Evolutionary conservation across 202 grass and related monocot genomes (phyloP).

Genomic region (Tripidium arundinaceum): DNA sequence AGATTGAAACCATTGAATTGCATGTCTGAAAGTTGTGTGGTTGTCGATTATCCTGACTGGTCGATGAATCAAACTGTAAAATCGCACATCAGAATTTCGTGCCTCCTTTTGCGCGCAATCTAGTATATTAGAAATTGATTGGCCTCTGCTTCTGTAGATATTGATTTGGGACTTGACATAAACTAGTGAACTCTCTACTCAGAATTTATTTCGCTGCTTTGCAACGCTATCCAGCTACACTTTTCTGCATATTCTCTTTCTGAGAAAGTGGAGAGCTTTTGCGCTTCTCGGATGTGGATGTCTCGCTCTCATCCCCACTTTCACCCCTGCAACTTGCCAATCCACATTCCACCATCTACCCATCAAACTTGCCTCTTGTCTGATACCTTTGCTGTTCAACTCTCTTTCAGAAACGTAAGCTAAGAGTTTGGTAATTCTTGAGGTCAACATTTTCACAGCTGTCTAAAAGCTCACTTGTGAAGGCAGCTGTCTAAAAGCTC

Average conservation of each 20-base stretch:
- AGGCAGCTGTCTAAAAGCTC: neutral
- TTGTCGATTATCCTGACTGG: neutral
- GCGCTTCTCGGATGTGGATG: slow-evolving; percentile 5
- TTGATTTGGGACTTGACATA: neutral
- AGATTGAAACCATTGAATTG: neutral
- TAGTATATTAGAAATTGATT: neutral
- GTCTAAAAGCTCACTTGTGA: neutral
- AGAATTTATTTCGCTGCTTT: neutral
- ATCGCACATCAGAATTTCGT: neutral
- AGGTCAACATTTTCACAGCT: neutral
- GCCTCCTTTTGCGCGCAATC: neutral
- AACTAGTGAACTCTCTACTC: neutral
- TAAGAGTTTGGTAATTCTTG: neutral
- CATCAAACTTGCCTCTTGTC: neutral
- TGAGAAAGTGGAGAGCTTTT: neutral
- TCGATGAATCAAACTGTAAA: neutral
- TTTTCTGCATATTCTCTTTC: slow-evolving; percentile 31
- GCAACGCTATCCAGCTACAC: neutral
- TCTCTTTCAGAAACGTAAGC: neutral
- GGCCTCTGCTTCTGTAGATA: neutral
- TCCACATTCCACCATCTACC: neutral
- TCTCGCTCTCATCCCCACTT: slow-evolving; percentile 2
- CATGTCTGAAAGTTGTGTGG: neutral
- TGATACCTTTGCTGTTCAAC: neutral
- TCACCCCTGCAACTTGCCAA: neutral